A percentile compares a stretch with the other conserved stretches of the same genome.
Evolutionary conservation across 441 rosid genomes (phyloP).

Genomic region (Cnidoscolus chayamansa): DNA sequence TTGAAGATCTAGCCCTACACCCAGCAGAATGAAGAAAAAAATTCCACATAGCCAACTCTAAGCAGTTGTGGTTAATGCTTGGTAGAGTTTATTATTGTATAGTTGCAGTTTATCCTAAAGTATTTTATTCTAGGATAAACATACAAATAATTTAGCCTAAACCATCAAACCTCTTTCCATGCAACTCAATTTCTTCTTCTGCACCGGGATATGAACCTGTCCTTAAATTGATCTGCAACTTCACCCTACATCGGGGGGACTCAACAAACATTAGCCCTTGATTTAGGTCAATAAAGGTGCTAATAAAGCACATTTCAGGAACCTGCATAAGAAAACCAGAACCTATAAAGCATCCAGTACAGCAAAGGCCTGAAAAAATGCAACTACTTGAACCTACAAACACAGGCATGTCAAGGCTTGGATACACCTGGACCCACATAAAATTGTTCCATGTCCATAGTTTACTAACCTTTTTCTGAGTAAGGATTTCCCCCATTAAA

Average conservation of each 20-base stretch:
- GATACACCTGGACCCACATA: neutral
- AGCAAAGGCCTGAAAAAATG: neutral
- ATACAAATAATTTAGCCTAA: neutral
- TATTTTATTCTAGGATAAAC: neutral
- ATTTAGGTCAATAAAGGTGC: conserved; percentile 59
- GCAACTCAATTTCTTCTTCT: conserved; percentile 46
- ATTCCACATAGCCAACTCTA: neutral
- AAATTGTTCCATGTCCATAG: conserved; percentile 8
- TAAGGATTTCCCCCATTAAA: conserved; percentile 70
- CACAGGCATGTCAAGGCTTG: neutral
- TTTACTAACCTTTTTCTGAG: conserved; percentile 71
- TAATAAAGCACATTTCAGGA: conserved; percentile 79
- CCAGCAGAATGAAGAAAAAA: no score
- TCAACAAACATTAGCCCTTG: conserved; percentile 53
- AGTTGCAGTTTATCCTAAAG: neutral
- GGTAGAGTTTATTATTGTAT: neutral
- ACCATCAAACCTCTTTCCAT: conserved; percentile 46
- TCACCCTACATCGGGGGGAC: conserved; percentile 56
- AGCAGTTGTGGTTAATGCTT: neutral
- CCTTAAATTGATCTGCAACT: conserved; percentile 54
- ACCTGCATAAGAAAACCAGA: conserved; percentile 47
- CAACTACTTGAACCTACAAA: neutral
- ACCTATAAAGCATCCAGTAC: neutral
- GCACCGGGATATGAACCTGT: conserved; percentile 35
- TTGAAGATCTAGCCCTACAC: no score